Percentiles rank a stretch among this genome's conserved stretches.
Evolutionary conservation across 306 rosid species (phyloP).

Genomic region (Quercus berberidifolia): DNA sequence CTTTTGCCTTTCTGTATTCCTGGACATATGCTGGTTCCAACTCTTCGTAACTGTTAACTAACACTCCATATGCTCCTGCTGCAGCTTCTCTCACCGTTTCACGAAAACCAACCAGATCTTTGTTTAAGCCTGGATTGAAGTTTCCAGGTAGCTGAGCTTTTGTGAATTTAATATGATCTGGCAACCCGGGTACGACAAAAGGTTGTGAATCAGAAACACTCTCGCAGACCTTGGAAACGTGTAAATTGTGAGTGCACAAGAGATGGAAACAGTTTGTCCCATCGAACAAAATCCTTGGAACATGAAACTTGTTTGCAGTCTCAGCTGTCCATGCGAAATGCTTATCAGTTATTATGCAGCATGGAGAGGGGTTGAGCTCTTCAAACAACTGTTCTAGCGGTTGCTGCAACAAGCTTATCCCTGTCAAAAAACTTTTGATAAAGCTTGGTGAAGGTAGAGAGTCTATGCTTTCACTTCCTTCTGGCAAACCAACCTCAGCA

Average conservation of each 20-base stretch:
- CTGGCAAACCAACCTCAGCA: slow-evolving; percentile 21
- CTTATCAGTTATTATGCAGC: slow-evolving; percentile 10
- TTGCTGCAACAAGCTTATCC: slow-evolving; percentile 12
- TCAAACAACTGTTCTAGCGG: slow-evolving; percentile 18
- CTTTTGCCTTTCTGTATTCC: slow-evolving; percentile 13
- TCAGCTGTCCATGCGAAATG: slow-evolving; percentile 21
- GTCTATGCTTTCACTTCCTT: slow-evolving; percentile 25
- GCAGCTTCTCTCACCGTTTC: slow-evolving; percentile 6
- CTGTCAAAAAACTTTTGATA: slow-evolving; percentile 6
- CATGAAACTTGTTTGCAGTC: slow-evolving; percentile 10
- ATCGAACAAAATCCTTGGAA: slow-evolving; percentile 26
- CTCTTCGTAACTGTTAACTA: slow-evolving; percentile 29
- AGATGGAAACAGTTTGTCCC: slow-evolving; percentile 22
- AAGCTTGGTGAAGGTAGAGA: slow-evolving; percentile 2
- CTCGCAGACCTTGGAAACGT: neutral
- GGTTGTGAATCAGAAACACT: neutral
- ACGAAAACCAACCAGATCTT: neutral
- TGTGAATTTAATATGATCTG: slow-evolving; percentile 16
- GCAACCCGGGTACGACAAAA: slow-evolving; percentile 19
- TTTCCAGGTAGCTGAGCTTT: slow-evolving; percentile 5
- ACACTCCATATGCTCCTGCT: slow-evolving; percentile 16
- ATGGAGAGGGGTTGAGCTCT: slow-evolving; percentile 3
- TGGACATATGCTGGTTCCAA: slow-evolving; percentile 21
- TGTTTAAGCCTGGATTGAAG: neutral
- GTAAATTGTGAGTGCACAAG: slow-evolving; percentile 5